These are phyloP conservation scores for Epichloe hybrida DNA, from an alignment of 2,329 filamentous ascomycete species.

Conservation along the genomic window DNA sequence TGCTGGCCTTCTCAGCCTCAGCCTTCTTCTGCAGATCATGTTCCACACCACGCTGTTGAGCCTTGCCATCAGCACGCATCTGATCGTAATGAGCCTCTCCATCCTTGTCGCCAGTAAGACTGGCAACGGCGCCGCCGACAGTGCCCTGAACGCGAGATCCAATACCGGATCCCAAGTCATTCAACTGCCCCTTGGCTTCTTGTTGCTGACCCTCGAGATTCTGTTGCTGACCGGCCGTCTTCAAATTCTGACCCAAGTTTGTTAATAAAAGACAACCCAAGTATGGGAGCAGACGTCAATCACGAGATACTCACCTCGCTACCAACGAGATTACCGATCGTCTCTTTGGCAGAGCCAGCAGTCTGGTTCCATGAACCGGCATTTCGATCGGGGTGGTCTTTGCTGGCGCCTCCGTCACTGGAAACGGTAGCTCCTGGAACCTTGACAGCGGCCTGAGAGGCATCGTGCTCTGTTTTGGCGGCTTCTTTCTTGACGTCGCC, in stretches of 20 bases:
- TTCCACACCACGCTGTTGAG: slow-evolving; percentile 71
- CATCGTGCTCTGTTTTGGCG: slow-evolving; percentile 53
- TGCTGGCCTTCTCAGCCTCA: slow-evolving; percentile 22
- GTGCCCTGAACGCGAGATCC: slow-evolving; percentile 55
- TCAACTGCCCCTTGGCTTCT: slow-evolving; percentile 72
- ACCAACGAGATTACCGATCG: slow-evolving; percentile 61
- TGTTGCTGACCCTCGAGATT: slow-evolving; percentile 68
- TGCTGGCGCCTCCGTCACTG: slow-evolving; percentile 53
- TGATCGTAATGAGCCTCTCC: slow-evolving; percentile 52
- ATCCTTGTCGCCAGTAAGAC: slow-evolving; percentile 54
- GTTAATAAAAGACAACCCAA: slow-evolving; percentile 3
- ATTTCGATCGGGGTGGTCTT: slow-evolving; percentile 59
- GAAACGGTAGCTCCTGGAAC: slow-evolving; percentile 59
- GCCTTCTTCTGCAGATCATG: slow-evolving; percentile 64
- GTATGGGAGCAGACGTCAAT: not conserved
- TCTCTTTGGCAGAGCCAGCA: slow-evolving; percentile 72
- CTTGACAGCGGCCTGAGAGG: slow-evolving; percentile 63
- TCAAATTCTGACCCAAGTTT: slow-evolving; percentile 39
- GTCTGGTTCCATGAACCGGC: slow-evolving; percentile 79
- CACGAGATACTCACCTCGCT: slow-evolving; percentile 39
- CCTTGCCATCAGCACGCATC: slow-evolving; percentile 73
- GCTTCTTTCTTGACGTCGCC: slow-evolving; percentile 33
- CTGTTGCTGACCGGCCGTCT: slow-evolving; percentile 61
- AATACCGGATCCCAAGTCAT: slow-evolving; percentile 54
- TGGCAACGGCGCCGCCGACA: slow-evolving; percentile 57